These are phyloP conservation scores for Linderina pennispora DNA, from an alignment of 192 early-diverging fungal genomes.

Conservation along the genomic window DNA sequence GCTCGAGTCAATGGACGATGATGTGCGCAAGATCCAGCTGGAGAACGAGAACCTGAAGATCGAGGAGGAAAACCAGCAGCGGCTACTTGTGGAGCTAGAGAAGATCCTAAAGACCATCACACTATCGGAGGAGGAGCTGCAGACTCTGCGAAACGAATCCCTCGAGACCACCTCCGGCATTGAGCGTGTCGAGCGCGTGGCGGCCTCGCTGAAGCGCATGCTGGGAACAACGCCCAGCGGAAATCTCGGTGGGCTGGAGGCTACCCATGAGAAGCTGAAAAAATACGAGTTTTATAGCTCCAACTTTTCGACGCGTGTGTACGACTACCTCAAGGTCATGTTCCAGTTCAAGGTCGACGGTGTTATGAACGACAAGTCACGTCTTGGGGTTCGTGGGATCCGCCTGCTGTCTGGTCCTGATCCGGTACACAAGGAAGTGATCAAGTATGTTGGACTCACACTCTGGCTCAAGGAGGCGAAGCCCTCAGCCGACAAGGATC, in stretches of 20 bases:
- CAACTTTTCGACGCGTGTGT: slow-evolving; percentile 57
- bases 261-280: slow-evolving; percentile 59
- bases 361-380: slow-evolving; percentile 45
- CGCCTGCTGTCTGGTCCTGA: slow-evolving; percentile 51
- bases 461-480: slow-evolving; percentile 74
- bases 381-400: slow-evolving; percentile 12
- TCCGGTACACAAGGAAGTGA: slow-evolving; percentile 54
- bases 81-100: slow-evolving; percentile 80
- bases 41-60: slow-evolving; percentile 89
- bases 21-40: slow-evolving; percentile 92
- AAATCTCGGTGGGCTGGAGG: slow-evolving; percentile 43
- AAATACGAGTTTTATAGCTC: slow-evolving; percentile 58
- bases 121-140: slow-evolving; percentile 54
- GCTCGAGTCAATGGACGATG: slow-evolving; percentile 89
- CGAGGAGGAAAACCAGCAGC: slow-evolving; percentile 82
- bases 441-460: slow-evolving; percentile 60
- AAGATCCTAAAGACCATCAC: slow-evolving; percentile 63
- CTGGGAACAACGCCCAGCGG: slow-evolving; percentile 54
- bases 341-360: slow-evolving; percentile 61
- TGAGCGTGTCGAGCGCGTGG: slow-evolving; percentile 56
- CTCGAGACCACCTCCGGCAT: slow-evolving; percentile 57
- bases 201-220: slow-evolving; percentile 61
- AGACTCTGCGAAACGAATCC: slow-evolving; percentile 58
- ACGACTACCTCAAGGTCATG: slow-evolving; percentile 59
- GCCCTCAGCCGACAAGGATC: slow-evolving; percentile 59